Conservation (phyloP, 208 protist species). For the Acanthamoeba sp. region DNA sequence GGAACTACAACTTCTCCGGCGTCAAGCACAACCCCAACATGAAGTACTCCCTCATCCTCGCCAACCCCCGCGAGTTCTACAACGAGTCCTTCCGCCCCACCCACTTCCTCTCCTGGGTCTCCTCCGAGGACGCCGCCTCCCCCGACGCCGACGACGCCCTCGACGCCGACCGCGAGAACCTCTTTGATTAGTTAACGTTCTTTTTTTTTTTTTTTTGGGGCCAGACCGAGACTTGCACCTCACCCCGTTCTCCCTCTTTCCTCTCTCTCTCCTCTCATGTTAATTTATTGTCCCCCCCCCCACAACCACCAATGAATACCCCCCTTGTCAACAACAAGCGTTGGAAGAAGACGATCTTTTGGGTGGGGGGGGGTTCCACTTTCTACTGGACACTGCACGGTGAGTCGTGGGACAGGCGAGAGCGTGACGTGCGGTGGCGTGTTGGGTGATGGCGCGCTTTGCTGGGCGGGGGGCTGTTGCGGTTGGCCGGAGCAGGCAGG, state of each 20-base stretch:
- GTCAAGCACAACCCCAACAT: slow-evolving; percentile 91
- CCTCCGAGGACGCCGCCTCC: slow-evolving; percentile 64
- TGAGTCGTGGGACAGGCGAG: too few relatives aligned
- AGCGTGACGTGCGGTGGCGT: too few relatives aligned
- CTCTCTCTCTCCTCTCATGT: not conserved
- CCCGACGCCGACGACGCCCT: slow-evolving; percentile 69
- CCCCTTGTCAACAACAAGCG: too few relatives aligned
- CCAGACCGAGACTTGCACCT: not conserved
- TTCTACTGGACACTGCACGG: too few relatives aligned
- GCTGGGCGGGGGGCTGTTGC: too few relatives aligned
- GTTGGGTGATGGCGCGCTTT: too few relatives aligned
- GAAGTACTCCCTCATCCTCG: slow-evolving; percentile 93
- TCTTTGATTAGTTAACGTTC: slow-evolving; percentile 67
- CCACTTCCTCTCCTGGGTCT: slow-evolving; percentile 94
- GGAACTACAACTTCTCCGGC: slow-evolving; percentile 98
- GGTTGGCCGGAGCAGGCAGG: too few relatives aligned
- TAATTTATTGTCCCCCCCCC: slow-evolving; percentile 9
- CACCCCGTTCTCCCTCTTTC: not conserved
- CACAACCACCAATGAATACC: not conserved
- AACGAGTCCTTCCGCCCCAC: slow-evolving; percentile 94
- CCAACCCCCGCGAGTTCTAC: slow-evolving; percentile 95
- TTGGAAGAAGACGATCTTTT: too few relatives aligned
- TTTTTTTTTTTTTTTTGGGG: too few relatives aligned
- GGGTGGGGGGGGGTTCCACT: too few relatives aligned
- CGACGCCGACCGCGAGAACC: slow-evolving; percentile 76